Percentiles rank a stretch among this genome's conserved stretches.
Evolutionary conservation across 164 flowering plant genomes (phyloP).

Genomic region (Liquidambar formosana): DNA sequence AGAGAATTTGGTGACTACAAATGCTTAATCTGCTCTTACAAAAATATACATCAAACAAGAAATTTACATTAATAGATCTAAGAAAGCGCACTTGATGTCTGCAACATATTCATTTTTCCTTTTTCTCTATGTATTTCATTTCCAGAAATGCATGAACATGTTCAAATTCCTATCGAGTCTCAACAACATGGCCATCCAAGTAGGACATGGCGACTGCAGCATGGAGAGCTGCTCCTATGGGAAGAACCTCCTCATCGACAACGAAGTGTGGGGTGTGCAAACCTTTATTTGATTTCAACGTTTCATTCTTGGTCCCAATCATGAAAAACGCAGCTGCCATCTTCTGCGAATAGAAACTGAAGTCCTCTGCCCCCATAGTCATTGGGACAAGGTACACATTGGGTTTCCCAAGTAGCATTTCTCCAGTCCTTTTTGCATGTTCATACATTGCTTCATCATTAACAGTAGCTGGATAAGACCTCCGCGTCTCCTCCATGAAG

Average conservation of each 20-base stretch:
- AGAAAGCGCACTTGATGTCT: no score
- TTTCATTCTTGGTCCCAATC: constrained; percentile 55
- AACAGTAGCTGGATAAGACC: constrained; percentile 53
- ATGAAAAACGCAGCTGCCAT: constrained; percentile 46
- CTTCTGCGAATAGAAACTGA: constrained; percentile 61
- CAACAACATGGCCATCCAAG: constrained; percentile 30
- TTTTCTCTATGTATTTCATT: no score
- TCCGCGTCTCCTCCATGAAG: constrained; percentile 53
- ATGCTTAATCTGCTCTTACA: no score
- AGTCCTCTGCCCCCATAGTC: constrained; percentile 72
- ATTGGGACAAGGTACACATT: constrained; percentile 37
- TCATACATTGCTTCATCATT: constrained; percentile 59
- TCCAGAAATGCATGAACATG: no score
- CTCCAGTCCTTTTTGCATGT: constrained; percentile 57
- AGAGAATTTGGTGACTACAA: no score
- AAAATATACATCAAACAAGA: no score
- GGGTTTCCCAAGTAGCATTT: constrained; percentile 45
- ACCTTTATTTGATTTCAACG: constrained; percentile 19
- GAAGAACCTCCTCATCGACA: constrained; percentile 68
- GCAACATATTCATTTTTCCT: no score
- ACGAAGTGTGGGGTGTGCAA: constrained; percentile 61
- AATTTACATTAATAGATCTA: no score
- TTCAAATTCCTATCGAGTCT: no score
- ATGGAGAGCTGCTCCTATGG: constrained; percentile 75
- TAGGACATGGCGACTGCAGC: constrained; percentile 71